These are phyloP conservation scores for Cystoisospora suis DNA, from an alignment of 169 alveolate genomes.

Conservation along the genomic window DNA sequence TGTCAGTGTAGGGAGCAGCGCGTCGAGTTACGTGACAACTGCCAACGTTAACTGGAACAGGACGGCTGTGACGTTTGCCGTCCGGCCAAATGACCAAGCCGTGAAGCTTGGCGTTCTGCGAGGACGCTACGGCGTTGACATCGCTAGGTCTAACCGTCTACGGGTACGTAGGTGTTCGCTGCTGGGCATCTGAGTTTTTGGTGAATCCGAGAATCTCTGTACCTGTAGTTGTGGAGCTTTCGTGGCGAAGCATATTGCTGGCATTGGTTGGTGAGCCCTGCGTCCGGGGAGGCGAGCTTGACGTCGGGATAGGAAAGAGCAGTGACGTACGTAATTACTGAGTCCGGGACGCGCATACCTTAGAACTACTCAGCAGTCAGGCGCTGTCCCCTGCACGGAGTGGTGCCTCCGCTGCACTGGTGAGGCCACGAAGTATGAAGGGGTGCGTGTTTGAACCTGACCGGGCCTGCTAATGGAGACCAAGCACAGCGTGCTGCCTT, in stretches of 20 bases:
- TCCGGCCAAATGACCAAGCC: conserved; percentile 8
- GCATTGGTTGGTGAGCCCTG: background rate
- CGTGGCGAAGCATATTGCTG: background rate
- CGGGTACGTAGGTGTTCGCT: conserved; percentile 33
- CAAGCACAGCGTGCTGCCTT: too few relatives aligned
- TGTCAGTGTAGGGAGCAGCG: conserved; percentile 36
- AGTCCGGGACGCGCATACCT: too few relatives aligned
- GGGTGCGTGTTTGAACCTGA: too few relatives aligned
- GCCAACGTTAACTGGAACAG: conserved; percentile 39
- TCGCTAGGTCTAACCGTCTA: conserved; percentile 50
- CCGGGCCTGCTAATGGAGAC: too few relatives aligned
- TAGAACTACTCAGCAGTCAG: too few relatives aligned
- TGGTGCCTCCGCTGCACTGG: too few relatives aligned
- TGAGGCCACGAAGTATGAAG: too few relatives aligned
- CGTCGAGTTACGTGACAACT: conserved; percentile 25
- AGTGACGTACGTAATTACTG: too few relatives aligned
- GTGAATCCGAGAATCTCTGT: background rate
- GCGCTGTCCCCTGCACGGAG: too few relatives aligned
- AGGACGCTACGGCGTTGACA: conserved; percentile 47
- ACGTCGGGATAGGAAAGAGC: too few relatives aligned
- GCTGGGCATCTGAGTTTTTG: background rate
- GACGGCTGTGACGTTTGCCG: conserved; percentile 33
- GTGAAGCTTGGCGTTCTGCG: conserved; percentile 43
- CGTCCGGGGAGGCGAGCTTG: too few relatives aligned
- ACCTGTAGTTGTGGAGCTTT: background rate